phyloP scores from a whole-genome alignment of 352 stramenopile species.

The Bremia lactucae region DNA sequence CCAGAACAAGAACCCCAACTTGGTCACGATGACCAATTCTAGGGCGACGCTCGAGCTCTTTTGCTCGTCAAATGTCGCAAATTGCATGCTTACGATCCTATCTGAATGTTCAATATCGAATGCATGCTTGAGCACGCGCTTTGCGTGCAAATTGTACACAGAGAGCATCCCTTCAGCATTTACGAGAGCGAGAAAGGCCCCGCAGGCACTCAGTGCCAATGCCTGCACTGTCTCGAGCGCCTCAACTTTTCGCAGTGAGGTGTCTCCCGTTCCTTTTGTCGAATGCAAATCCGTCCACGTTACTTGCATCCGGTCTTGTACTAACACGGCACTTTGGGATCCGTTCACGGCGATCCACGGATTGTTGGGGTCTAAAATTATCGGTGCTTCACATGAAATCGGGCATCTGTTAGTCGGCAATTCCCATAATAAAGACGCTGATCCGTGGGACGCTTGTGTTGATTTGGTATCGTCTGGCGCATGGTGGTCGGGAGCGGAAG shows the following conservation, averaged over 20 bases:
- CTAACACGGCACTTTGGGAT: conserved; percentile 7
- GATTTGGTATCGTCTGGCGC: no score
- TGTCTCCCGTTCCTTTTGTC: not conserved
- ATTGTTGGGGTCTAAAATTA: conserved; percentile 3
- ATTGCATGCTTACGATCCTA: conserved; percentile 9
- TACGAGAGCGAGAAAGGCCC: conserved; percentile 22
- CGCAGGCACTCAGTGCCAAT: conserved; percentile 27
- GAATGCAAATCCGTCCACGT: not conserved
- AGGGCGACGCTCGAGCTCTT: conserved; percentile 5
- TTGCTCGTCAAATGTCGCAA: conserved; percentile 3
- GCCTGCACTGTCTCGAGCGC: conserved; percentile 9
- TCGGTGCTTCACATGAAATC: not conserved
- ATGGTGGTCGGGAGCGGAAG: no score
- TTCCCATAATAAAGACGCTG: conserved; percentile 1
- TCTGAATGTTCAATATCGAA: conserved; percentile 6
- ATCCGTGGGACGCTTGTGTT: no score
- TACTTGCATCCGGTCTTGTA: conserved; percentile 1
- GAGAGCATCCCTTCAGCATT: conserved; percentile 16
- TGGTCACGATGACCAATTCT: conserved; percentile 24
- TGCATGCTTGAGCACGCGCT: conserved; percentile 10
- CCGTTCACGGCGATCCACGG: conserved; percentile 9
- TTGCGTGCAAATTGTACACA: conserved; percentile 21
- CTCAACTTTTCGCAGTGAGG: conserved; percentile 10
- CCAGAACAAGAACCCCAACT: conserved; percentile 8
- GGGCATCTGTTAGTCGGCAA: not conserved